Evolutionary conservation across 2,329 filamentous ascomycete species (phyloP), one percentile per base, ranked within the genome.

Genomic region (Coniochaeta sp.): DNA sequence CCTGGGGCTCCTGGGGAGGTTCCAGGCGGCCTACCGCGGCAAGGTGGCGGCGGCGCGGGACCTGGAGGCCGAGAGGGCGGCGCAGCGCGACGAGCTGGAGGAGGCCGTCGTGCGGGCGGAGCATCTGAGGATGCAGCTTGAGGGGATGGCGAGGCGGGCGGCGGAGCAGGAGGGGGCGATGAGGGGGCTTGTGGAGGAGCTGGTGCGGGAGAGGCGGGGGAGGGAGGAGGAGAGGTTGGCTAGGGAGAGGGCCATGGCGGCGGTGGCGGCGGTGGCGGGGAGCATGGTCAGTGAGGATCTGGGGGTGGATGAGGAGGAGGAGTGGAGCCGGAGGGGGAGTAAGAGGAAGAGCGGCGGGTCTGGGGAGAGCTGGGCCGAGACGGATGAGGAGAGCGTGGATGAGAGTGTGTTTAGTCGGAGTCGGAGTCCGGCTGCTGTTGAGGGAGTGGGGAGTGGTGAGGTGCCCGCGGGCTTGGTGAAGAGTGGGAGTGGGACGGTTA

Each of bases 401-500:
- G 79, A 79, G 64, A 86, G 83, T 67, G 77, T 88, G 43, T 88
- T 88, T 66, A 87, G 84, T 16, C 75, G 84, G 44, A 81, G 81
- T 40, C 76, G 83, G 26, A 86, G 83, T 65, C 85, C 85, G 34
- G 28, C 28, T 31, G 28, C 28, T 31, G 28, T 31, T 9, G 28
- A 31, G 28, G 28, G 9, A 9, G 28, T 9, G 1, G 82, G 83
- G 2, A 9, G 40, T 19, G 19, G n/a, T 1, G 9, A 40, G 6
- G 36, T 38, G 36, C 36, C 36, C 7, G 36, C 16, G 36, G 36
- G 11, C 4, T 6, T 12, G 38, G 16, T 40, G 38, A 62, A 66
- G 16, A 62, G 66, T 6, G 64, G 63, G 7, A 64, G 67, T 6
- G 63, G 65, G 0, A 62, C 64, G 1, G 58, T 65, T 2, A 64